Evolutionary conservation across 768 basidiomycete genomes (phyloP).

Genomic region (Russula sp.): DNA sequence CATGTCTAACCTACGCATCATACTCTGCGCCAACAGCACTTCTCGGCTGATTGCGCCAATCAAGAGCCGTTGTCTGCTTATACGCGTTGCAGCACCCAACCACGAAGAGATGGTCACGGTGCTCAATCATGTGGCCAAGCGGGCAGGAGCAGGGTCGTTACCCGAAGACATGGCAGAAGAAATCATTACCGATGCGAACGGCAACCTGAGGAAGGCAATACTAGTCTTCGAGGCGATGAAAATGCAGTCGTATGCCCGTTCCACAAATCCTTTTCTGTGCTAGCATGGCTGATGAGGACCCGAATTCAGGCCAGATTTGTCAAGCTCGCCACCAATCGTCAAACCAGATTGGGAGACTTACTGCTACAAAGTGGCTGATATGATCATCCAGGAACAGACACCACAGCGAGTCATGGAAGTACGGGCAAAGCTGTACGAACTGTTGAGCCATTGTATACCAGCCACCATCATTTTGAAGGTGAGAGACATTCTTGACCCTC

Average conservation of each 20-base stretch:
- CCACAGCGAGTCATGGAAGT: slow-evolving; percentile 89
- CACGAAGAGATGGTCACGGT: slow-evolving; percentile 66
- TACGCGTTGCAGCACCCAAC: slow-evolving; percentile 87
- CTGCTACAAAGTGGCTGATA: slow-evolving; percentile 84
- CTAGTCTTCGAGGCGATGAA: slow-evolving; percentile 92
- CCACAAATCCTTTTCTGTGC: not conserved
- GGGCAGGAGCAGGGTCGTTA: slow-evolving; percentile 65
- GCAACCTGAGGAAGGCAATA: slow-evolving; percentile 92
- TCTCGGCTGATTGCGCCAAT: slow-evolving; percentile 95
- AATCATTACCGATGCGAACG: slow-evolving; percentile 74
- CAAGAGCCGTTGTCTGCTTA: slow-evolving; percentile 86
- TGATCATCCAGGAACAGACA: slow-evolving; percentile 84
- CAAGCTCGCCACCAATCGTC: slow-evolving; percentile 71
- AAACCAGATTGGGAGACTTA: slow-evolving; percentile 99
- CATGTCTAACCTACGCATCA: slow-evolving; percentile 95
- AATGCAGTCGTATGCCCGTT: slow-evolving; percentile 78
- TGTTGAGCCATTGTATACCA: slow-evolving; percentile 95
- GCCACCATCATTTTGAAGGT: slow-evolving; percentile 90
- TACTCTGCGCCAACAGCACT: slow-evolving; percentile 93
- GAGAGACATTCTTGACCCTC: slow-evolving; percentile 17
- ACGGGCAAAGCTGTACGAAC: slow-evolving; percentile 87
- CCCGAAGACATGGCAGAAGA: slow-evolving; percentile 67
- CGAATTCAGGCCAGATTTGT: slow-evolving; percentile 63
- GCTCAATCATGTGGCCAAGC: slow-evolving; percentile 69
- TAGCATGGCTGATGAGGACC: not conserved